Conservation (phyloP, 768 basidiomycete genomes). For the Porphyrellus cyaneotinctus region DNA sequence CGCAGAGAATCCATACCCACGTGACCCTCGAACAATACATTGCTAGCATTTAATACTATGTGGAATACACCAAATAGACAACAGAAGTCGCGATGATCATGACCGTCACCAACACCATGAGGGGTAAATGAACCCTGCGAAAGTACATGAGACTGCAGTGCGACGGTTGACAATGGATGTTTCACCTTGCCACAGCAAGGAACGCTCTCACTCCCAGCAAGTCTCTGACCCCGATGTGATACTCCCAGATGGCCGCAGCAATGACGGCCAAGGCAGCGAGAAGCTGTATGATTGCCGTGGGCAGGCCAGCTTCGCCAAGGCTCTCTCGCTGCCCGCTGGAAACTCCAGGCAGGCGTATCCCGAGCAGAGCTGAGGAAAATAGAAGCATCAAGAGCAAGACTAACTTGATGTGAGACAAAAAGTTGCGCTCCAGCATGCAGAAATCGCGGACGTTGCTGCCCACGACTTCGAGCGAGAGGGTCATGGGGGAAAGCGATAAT, state of each 20-base stretch:
- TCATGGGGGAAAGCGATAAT: not conserved
- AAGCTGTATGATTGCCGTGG: slow-evolving; percentile 52
- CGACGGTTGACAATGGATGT: slow-evolving; percentile 14
- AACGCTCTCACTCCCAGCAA: slow-evolving; percentile 58
- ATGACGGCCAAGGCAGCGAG: slow-evolving; percentile 51
- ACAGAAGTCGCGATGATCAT: slow-evolving; percentile 52
- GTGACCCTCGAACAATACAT: slow-evolving; percentile 10
- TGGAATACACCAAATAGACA: slow-evolving; percentile 39
- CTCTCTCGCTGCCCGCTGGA: slow-evolving; percentile 18
- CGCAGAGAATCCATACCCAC: slow-evolving; percentile 9
- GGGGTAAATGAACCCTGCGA: slow-evolving; percentile 45
- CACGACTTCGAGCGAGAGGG: slow-evolving; percentile 38
- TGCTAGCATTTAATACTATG: slow-evolving; percentile 2
- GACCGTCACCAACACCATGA: slow-evolving; percentile 47
- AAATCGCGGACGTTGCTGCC: slow-evolving; percentile 71
- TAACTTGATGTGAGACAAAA: slow-evolving; percentile 65
- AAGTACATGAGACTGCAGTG: slow-evolving; percentile 1
- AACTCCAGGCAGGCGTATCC: slow-evolving; percentile 51
- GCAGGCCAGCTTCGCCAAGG: slow-evolving; percentile 34
- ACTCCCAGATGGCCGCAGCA: slow-evolving; percentile 62
- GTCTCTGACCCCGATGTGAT: slow-evolving; percentile 53
- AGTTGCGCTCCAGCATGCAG: slow-evolving; percentile 75
- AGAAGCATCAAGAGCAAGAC: slow-evolving; percentile 60
- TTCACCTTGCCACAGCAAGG: slow-evolving; percentile 51
- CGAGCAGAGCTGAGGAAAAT: slow-evolving; percentile 60